A percentile compares a stretch with the other conserved stretches of the same genome.
These are phyloP conservation scores for Rhizoctonia solani DNA, from an alignment of 1,284 basidiomycete genomes.

Conservation along the genomic window DNA sequence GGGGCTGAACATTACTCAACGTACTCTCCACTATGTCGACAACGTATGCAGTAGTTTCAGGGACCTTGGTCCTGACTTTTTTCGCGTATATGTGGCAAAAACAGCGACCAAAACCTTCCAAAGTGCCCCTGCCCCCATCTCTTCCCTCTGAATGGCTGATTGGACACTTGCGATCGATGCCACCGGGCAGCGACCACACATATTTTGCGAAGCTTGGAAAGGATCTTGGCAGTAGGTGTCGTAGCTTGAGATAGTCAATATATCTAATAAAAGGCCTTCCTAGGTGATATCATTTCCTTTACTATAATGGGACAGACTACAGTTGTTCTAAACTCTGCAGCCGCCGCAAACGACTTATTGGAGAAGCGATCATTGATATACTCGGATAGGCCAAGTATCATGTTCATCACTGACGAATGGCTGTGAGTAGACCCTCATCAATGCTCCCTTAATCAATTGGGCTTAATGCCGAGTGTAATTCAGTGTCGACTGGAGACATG, in stretches of 20 bases:
- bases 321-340: slow-evolving; percentile 53
- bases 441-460: too few species aligned
- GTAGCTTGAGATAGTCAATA: too few species aligned
- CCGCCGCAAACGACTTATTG: slow-evolving; percentile 51
- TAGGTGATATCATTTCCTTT: slow-evolving; percentile 55
- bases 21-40: neutral
- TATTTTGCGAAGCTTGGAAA: slow-evolving; percentile 3
- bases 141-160: slow-evolving; percentile 1
- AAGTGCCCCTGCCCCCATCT: slow-evolving; percentile 15
- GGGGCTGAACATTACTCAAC: too few species aligned
- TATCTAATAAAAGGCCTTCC: too few species aligned
- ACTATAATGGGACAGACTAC: slow-evolving; percentile 54
- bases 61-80: neutral
- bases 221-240: slow-evolving; percentile 2
- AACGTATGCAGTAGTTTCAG: neutral
- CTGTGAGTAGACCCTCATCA: neutral
- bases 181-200: slow-evolving; percentile 8
- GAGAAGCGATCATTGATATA: slow-evolving; percentile 52
- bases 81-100: slow-evolving; percentile 16
- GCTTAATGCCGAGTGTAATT: too few species aligned
- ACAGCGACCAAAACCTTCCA: neutral
- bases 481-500: slow-evolving; percentile 23
- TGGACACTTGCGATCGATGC: slow-evolving; percentile 15
- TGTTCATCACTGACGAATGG: slow-evolving; percentile 36
- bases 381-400: slow-evolving; percentile 49